Conservation (phyloP, 2,329 filamentous ascomycete genomes). For the Fusarium hainanense region DNA sequence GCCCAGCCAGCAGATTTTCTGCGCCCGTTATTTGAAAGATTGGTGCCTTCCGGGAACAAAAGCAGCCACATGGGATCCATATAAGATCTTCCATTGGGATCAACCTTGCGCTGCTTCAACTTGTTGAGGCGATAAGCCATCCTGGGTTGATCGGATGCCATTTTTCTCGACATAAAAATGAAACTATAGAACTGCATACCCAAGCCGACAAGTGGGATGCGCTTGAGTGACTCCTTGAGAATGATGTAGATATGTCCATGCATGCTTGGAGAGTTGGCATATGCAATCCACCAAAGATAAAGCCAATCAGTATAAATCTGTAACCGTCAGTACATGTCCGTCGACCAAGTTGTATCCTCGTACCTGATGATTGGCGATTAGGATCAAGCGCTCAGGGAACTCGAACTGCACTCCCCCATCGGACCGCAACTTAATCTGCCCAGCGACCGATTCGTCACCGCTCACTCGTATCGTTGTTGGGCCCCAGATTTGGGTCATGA, state of each 20-base stretch:
- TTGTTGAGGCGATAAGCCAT: slow-evolving; percentile 78
- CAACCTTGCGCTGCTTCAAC: slow-evolving; percentile 68
- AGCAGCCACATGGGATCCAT: slow-evolving; percentile 89
- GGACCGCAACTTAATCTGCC: slow-evolving; percentile 74
- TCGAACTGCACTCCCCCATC: slow-evolving; percentile 81
- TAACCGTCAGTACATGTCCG: not conserved
- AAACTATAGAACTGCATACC: slow-evolving; percentile 90
- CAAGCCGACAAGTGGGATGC: slow-evolving; percentile 81
- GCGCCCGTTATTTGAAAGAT: slow-evolving; percentile 76
- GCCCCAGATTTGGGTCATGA: slow-evolving; percentile 88
- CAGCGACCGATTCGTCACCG: slow-evolving; percentile 81
- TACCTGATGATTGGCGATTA: slow-evolving; percentile 89
- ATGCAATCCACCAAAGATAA: slow-evolving; percentile 94
- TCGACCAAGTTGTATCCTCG: not conserved
- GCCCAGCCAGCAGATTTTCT: slow-evolving; percentile 80
- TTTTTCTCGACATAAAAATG: slow-evolving; percentile 92
- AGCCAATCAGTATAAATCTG: slow-evolving; percentile 90
- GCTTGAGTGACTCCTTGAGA: slow-evolving; percentile 86
- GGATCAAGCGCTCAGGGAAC: slow-evolving; percentile 82
- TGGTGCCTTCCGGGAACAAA: slow-evolving; percentile 89
- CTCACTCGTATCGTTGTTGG: slow-evolving; percentile 85
- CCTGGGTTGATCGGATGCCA: slow-evolving; percentile 81
- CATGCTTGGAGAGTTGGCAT: slow-evolving; percentile 78
- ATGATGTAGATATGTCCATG: slow-evolving; percentile 92
- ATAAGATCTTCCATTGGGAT: slow-evolving; percentile 65